phyloP scores from a whole-genome alignment of 495 filamentous ascomycete genomes.

The Xylaria longipes region DNA sequence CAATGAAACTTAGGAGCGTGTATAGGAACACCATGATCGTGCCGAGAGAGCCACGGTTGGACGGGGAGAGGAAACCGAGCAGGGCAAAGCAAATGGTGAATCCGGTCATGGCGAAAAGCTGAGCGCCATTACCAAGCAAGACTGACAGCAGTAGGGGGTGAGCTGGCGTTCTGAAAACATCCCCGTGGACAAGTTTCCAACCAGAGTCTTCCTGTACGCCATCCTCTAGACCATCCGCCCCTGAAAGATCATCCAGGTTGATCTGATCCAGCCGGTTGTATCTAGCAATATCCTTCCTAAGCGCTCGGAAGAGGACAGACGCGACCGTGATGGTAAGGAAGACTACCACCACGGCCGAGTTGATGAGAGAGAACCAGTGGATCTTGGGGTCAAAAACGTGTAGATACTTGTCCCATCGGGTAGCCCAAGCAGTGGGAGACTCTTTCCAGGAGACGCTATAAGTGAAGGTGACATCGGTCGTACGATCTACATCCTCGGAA shows the following conservation, averaged over 20 bases:
- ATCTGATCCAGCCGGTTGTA: constrained; percentile 93
- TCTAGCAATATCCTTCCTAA: constrained; percentile 91
- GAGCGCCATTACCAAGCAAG: constrained; percentile 90
- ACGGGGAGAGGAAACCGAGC: constrained; percentile 91
- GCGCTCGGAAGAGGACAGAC: constrained; percentile 83
- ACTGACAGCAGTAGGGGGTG: constrained; percentile 84
- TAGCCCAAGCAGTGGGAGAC: constrained; percentile 87
- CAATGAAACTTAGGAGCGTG: constrained; percentile 89
- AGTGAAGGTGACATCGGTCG: constrained; percentile 76
- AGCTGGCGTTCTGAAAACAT: constrained; percentile 90
- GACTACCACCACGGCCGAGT: constrained; percentile 89
- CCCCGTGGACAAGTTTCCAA: constrained; percentile 97
- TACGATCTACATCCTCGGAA: constrained; percentile 56
- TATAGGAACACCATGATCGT: constrained; percentile 92
- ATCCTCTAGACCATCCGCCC: constrained; percentile 80
- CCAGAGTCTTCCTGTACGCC: constrained; percentile 97
- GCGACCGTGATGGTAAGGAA: constrained; percentile 90
- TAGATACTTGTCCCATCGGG: constrained; percentile 96
- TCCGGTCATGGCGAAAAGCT: constrained; percentile 97
- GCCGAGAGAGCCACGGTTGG: constrained; percentile 89
- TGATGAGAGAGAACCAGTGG: constrained; percentile 97
- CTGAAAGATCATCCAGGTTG: constrained; percentile 81
- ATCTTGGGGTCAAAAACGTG: constrained; percentile 96
- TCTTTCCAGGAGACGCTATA: constrained; percentile 88
- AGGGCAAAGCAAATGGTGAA: constrained; percentile 93